Conservation (phyloP, 2,329 filamentous ascomycete species). For the Allantophomopsis lycopodina region DNA sequence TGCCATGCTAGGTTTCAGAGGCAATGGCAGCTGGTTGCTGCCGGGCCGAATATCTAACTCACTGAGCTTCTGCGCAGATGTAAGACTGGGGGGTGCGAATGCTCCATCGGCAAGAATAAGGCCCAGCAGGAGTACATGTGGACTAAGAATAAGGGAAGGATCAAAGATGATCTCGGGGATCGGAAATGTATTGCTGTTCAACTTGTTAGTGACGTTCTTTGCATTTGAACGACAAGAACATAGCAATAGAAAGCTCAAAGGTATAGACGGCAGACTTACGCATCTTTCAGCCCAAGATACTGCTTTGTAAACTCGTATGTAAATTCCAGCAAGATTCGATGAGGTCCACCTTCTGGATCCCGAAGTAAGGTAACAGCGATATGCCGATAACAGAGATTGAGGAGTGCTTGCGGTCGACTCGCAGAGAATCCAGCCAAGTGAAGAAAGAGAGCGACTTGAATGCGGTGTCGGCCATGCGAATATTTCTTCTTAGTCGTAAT, state of each 20-base stretch:
- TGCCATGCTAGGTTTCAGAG: conserved; percentile 7
- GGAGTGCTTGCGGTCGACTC: conserved; percentile 8
- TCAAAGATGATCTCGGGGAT: conserved; percentile 23
- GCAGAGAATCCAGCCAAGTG: conserved; percentile 16
- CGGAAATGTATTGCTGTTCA: conserved; percentile 18
- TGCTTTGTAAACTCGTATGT: conserved; percentile 2
- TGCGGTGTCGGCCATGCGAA: conserved; percentile 13
- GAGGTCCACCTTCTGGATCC: conserved; percentile 7
- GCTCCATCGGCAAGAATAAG: conserved; percentile 14
- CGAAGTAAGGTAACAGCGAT: conserved; percentile 14
- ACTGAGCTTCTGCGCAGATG: conserved; percentile 8
- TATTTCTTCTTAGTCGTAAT: conserved; percentile 18
- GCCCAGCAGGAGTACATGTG: conserved; percentile 19
- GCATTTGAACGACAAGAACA: no score
- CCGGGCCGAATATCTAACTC: conserved; percentile 14
- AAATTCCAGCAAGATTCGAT: conserved; percentile 2
- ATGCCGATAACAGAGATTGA: conserved; percentile 15
- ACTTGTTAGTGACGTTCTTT: conserved; percentile 4
- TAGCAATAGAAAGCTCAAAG: neutral
- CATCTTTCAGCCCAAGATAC: conserved; percentile 2
- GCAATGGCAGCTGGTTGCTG: conserved; percentile 11
- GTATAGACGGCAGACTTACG: conserved; percentile 2
- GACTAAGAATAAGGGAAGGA: conserved; percentile 20
- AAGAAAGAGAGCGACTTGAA: conserved; percentile 13
- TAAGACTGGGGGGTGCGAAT: conserved; percentile 12